Base-by-base conservation (phyloP, 179 eudicot genomes). In the Kewa caespitosa region DNA sequence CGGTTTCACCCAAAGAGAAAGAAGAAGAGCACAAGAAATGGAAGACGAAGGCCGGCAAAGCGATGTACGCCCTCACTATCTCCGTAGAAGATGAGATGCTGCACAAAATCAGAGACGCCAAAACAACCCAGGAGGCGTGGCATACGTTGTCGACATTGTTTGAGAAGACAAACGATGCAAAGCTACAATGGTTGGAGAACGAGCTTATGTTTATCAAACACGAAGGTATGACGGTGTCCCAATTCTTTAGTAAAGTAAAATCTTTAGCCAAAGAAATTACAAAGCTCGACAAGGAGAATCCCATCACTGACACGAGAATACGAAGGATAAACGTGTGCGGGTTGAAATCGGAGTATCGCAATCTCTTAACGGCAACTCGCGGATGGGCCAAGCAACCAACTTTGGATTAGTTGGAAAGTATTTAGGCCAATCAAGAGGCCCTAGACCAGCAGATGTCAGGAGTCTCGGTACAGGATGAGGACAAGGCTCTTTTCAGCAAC, bases 111-210 rank as follows among this genome's bases (percentile, higher is more conserved):
- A 57, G 11, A 6, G 63, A 74, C 36, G 69, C 62, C 74, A 30
- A 42, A 33, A 79, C 74, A 11, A 74, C 70, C 2, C 59, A 79
- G 46, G 74, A 74, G 17, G 67, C 67, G 6, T 79, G 82, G 70
- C 70, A 79, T 41, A 78, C 38, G 6, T n/a, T 70, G 38, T 65
- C 52, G 9, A 25, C 72, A n/a, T 17, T 63, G 3, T 70, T 61
- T 15, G 37, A 75, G 30, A 78, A 39, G 42, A 67, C 42, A 27
- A 74, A 74, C 43, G 74, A 73, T 22, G 33, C 78, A 4, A 54
- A 57, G 20, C 38, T 74, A 0, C 63, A 74, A 34, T 20, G 18
- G n/a, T 34, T 79, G 6, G 70, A 79, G 22, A 57, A 57, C 34
- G 78, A 74, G 31, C 38, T 78, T 0, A 34, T 78, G 57, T 64